Base-by-base conservation (phyloP, 805 yeast genomes). In the Candida broadrunensis region DNA sequence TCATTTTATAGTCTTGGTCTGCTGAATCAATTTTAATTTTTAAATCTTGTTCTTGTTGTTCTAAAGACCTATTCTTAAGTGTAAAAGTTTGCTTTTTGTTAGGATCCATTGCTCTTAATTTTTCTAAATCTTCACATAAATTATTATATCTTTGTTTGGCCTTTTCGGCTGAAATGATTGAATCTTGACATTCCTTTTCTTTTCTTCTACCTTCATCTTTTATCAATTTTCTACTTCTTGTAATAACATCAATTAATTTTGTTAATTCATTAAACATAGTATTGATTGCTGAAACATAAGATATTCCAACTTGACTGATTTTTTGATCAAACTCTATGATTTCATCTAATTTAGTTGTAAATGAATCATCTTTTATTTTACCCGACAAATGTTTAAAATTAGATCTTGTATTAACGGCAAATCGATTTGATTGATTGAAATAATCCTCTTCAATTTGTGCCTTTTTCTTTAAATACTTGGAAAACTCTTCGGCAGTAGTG, bases 41-140 rank as follows among this genome's bases (percentile, higher is more conserved):
- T 15, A 91, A 69, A 37, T 90, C 96, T 56, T 91, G 98, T 57
- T 93, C 98, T 57, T 83, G 86, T 64, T 91, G 97, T 38, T 83
- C 84, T 1, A 85, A 80, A 0, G 89, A 81, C 49, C 83, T 84
- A 31, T 87, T 78, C 56, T 87, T 87, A 57, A 93, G 74, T 2
- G 91, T 80, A 38, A 90, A 81, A 47, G 85, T 84, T 29, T 29
- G 32, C 51, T 88, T 88, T 61, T 85, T 87, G 42, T 84, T 75
- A 16, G 95, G 96, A 57, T 91, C 97, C 0, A 87, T 76, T 33
- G 81, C 74, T 55, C 84, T 80, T 33, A 89, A 73, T 51, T 85
- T 83, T 50, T 91, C 97, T 60, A 88, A 77, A 51, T 93, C 98
- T 39, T 81, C 85, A 54, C 97, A 88, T 19, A 89, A 65, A 39